A percentile compares a stretch with the other conserved stretches of the same genome.
phyloP scores from a whole-genome alignment of 306 rosid species.

The Spatholobus suberectus region DNA sequence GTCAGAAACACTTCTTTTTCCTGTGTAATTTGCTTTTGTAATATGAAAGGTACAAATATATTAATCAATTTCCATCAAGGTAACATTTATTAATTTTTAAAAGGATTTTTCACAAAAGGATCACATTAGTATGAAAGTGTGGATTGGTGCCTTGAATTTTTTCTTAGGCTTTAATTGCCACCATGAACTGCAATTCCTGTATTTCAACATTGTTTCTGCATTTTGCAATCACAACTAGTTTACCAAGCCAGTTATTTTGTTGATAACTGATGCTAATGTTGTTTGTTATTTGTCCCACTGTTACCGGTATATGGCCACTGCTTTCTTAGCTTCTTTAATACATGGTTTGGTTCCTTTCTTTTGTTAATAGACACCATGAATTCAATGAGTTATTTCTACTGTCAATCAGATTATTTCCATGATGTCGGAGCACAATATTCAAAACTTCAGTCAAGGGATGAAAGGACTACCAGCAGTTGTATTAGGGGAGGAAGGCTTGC shows the following conservation, averaged over 20 bases:
- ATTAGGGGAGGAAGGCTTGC: conserved; percentile 52
- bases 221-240: conserved; percentile 3
- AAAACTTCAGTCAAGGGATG: conserved; percentile 36
- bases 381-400: conserved; percentile 13
- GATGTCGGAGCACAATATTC: conserved; percentile 42
- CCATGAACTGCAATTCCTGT: not conserved
- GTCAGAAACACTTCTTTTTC: not conserved
- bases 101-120: not conserved
- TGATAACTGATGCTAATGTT: conserved; percentile 16
- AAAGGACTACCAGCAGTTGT: conserved; percentile 41
- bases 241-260: not conserved
- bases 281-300: not conserved
- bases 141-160: not conserved
- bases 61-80: not conserved
- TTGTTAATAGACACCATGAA: conserved; percentile 17
- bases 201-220: not conserved
- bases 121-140: conserved; percentile 2
- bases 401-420: conserved; percentile 51
- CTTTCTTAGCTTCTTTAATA: not conserved
- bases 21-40: not conserved
- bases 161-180: not conserved
- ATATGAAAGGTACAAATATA: not conserved
- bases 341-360: not conserved
- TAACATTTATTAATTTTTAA: not conserved
- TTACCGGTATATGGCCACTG: not conserved